phyloP scores from a whole-genome alignment of 2,329 filamentous ascomycete species.

The Tricladium varicosporioides region DNA sequence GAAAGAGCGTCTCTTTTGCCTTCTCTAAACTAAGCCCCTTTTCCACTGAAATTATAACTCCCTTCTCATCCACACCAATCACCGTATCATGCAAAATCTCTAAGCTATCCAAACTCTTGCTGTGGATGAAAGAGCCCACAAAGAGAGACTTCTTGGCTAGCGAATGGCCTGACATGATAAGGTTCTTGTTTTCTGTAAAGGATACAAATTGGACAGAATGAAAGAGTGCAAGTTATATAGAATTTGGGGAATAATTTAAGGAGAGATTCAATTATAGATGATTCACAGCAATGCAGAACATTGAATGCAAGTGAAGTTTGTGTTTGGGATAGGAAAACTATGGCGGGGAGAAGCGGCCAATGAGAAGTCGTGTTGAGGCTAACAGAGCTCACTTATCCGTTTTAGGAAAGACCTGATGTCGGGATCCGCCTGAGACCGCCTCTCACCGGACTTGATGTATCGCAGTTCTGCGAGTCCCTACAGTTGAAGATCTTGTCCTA shows the following conservation, averaged over 20 bases:
- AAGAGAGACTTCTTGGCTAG: constrained; percentile 43
- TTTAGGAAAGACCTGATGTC: constrained; percentile 1
- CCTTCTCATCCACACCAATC: constrained; percentile 51
- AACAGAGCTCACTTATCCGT: not conserved
- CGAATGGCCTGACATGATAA: constrained; percentile 15
- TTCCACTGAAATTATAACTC: constrained; percentile 43
- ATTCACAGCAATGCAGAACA: not conserved
- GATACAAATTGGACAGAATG: no score
- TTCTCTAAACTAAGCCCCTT: constrained; percentile 29
- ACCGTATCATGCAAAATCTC: constrained; percentile 46
- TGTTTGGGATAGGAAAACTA: not conserved
- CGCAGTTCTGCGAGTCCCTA: no score
- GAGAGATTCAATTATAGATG: not conserved
- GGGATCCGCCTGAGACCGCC: not conserved
- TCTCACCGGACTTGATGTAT: not conserved
- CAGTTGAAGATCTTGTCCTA: no score
- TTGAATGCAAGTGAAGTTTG: not conserved
- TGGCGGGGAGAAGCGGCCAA: not conserved
- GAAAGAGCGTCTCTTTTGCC: constrained; percentile 34
- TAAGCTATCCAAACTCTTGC: constrained; percentile 44
- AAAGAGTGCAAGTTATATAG: not conserved
- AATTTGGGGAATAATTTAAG: not conserved
- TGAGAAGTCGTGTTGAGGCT: not conserved
- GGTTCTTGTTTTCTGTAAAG: not conserved
- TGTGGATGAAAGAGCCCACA: constrained; percentile 61